Conservation (phyloP, 1,139 yeast species). For the Kurtzmaniella quercitrusa region DNA sequence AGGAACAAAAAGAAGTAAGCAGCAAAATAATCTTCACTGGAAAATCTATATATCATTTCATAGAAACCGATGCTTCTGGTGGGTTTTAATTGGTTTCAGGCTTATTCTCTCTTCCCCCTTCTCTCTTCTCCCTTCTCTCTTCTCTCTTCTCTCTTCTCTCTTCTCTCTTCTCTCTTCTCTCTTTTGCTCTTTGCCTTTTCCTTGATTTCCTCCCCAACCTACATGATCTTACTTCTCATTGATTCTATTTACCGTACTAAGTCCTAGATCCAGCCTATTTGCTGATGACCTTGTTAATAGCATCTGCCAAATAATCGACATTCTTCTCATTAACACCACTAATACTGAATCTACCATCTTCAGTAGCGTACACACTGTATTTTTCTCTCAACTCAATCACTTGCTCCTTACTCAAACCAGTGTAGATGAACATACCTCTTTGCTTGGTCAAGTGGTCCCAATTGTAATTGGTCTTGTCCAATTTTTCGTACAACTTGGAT, state of each 20-base stretch:
- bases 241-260: background rate
- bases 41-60: no score
- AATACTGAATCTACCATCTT: slow-evolving; percentile 88
- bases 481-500: slow-evolving; percentile 53
- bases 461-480: slow-evolving; percentile 52
- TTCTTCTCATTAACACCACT: slow-evolving; percentile 82
- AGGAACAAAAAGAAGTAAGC: no score
- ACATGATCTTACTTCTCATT: background rate
- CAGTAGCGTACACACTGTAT: slow-evolving; percentile 77
- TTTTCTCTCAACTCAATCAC: slow-evolving; percentile 66
- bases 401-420: slow-evolving; percentile 72
- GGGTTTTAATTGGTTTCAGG: no score
- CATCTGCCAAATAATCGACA: slow-evolving; percentile 76
- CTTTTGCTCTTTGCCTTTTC: no score
- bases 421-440: slow-evolving; percentile 95
- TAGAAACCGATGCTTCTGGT: no score
- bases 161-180: no score
- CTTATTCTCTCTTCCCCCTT: no score
- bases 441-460: slow-evolving; percentile 89
- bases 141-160: no score
- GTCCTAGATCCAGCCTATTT: slow-evolving; percentile 13
- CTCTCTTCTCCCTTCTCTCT: no score
- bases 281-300: slow-evolving; percentile 58
- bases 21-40: no score
- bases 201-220: background rate